Evolutionary conservation across 225 moss, liverwort and hornwort species (phyloP), one percentile per base, ranked within the genome.

Genomic region (Marchantia polymorpha): DNA sequence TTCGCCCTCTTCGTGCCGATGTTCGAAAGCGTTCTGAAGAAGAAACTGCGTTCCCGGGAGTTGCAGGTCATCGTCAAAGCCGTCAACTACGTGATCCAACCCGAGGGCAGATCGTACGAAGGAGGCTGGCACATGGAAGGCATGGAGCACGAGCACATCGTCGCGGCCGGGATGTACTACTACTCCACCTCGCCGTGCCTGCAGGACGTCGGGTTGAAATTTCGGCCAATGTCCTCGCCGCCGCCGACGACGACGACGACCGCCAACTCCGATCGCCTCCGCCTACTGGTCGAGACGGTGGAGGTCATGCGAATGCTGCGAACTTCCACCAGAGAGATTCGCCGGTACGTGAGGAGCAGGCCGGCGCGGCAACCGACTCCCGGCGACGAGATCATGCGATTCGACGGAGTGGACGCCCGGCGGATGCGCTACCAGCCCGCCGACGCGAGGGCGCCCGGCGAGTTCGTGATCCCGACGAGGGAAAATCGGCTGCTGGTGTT

Each of bases 121-220:
- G 74, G 74, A 12, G 29, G 30, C 27, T 74, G 74, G 74, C 74
- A 53, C 26, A 26, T 53, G 25, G 74, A 74, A 58, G 74, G 74
- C 7, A 74, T 74, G 74, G 16, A 49, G 4, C 74, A 74, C 74
- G 74, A 74, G 52, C 74, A 74, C 15, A 74, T 74, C 23, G 55
- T 74, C 12, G 74, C 74, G 4, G 56, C 74, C 56, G 74, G 74
- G 52, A 74, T 74, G 54, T 74, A 74, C 74, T 74, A 53, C 74
- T 74, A 74, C 15, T 74, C 74, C 10, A 74, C 74, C 74, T 74
- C 55, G 30, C 74, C 0, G 3, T 53, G 52, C n/a, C 27, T 74
- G 52, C 15, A 56, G 30, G 74, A 74, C 26, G n/a, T 30, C 16
- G 74, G 74, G 13, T 55, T 74, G 74, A 13, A 74, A 19, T 58